These are phyloP conservation scores for Verticillium alfalfae DNA, from an alignment of 2,329 filamentous ascomycete species.

Conservation along the genomic window DNA sequence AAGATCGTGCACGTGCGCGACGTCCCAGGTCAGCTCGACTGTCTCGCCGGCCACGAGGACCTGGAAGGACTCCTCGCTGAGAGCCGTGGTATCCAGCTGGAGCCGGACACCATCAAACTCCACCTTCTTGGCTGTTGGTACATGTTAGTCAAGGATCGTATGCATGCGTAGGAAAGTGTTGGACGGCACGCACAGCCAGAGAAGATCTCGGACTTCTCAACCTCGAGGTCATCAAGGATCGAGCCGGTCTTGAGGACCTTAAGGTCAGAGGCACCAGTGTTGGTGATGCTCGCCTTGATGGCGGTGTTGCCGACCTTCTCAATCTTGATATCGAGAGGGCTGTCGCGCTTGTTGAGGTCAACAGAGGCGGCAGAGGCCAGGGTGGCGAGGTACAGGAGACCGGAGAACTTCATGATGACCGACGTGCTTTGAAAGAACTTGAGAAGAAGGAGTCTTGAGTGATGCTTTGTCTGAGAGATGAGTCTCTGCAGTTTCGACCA, in stretches of 20 bases:
- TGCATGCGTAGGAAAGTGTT: background rate
- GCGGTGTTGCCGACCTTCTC: conserved; percentile 44
- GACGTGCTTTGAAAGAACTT: background rate
- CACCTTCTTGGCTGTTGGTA: conserved; percentile 29
- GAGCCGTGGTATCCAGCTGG: conserved; percentile 35
- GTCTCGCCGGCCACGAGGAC: conserved; percentile 41
- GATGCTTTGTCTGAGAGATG: background rate
- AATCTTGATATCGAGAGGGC: conserved; percentile 38
- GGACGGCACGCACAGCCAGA: conserved; percentile 32
- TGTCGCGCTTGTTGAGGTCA: conserved; percentile 27
- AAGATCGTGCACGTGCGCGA: conserved; percentile 50
- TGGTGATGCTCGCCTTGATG: conserved; percentile 48
- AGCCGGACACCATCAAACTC: conserved; percentile 49
- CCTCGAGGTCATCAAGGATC: conserved; percentile 44
- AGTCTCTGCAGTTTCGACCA: background rate
- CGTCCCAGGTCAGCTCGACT: conserved; percentile 47
- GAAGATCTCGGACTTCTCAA: conserved; percentile 48
- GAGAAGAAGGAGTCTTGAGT: background rate
- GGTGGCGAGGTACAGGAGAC: conserved; percentile 26
- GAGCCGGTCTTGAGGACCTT: conserved; percentile 49
- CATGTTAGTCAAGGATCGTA: conserved; percentile 2
- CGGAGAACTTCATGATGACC: conserved; percentile 31
- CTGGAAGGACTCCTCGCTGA: conserved; percentile 44
- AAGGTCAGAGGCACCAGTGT: conserved; percentile 41
- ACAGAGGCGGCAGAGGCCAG: conserved; percentile 27